Evolutionary conservation across 495 filamentous ascomycete species (phyloP).

Genomic region (Penicillium turbatum): DNA sequence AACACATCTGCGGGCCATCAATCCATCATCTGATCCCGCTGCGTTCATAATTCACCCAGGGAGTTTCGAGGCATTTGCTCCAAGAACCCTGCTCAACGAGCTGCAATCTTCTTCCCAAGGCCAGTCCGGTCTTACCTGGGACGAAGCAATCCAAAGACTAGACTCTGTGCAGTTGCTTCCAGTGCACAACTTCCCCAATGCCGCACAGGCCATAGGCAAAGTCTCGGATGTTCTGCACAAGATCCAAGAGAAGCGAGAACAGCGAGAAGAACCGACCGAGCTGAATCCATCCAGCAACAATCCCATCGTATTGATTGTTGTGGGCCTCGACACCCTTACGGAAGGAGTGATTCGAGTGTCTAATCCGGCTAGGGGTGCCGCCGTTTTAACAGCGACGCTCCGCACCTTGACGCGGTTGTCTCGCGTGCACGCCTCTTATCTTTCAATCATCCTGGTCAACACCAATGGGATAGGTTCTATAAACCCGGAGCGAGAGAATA

Average conservation of each 20-base stretch:
- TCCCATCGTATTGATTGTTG: conserved; percentile 31
- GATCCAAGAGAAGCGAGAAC: conserved; percentile 11
- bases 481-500: conserved; percentile 5
- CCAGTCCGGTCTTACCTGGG: conserved; percentile 22
- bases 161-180: conserved; percentile 40
- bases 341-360: conserved; percentile 40
- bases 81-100: conserved; percentile 59
- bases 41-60: conserved; percentile 60
- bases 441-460: conserved; percentile 41
- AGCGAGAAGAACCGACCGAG: neutral
- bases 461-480: conserved; percentile 32
- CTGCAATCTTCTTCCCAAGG: conserved; percentile 18
- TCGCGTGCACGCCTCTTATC: conserved; percentile 22
- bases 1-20: conserved; percentile 4
- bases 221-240: conserved; percentile 29
- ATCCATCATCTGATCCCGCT: conserved; percentile 15
- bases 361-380: conserved; percentile 37
- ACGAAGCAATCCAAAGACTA: conserved; percentile 33
- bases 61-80: conserved; percentile 76
- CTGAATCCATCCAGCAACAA: neutral
- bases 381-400: conserved; percentile 31
- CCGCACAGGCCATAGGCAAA: conserved; percentile 32
- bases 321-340: conserved; percentile 37
- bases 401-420: conserved; percentile 35
- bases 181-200: conserved; percentile 33